phyloP scores from a whole-genome alignment of 108 stramenopile genomes.

The Fragilaria radians region DNA sequence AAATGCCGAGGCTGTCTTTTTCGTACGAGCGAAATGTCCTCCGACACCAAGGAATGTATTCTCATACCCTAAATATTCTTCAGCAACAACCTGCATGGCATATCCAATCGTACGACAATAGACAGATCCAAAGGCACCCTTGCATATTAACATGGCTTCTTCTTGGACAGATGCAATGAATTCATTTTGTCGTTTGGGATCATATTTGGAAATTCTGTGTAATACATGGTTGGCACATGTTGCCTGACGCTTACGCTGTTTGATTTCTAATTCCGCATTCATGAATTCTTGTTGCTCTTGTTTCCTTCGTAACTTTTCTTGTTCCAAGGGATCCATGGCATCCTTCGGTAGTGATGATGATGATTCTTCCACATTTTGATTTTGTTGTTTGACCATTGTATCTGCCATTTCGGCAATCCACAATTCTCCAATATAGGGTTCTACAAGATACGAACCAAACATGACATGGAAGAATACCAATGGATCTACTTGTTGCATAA shows the following conservation, averaged over 20 bases:
- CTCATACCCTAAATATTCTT: constrained; percentile 73
- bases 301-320: constrained; percentile 13
- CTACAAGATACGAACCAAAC: constrained; percentile 77
- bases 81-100: constrained; percentile 65
- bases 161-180: constrained; percentile 48
- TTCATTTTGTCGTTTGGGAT: constrained; percentile 27
- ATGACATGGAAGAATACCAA: constrained; percentile 83
- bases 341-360: no score
- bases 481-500: constrained; percentile 74
- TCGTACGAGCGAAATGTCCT: constrained; percentile 52
- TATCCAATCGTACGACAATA: constrained; percentile 75
- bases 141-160: constrained; percentile 72
- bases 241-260: constrained; percentile 71
- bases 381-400: constrained; percentile 23
- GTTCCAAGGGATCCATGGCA: background rate
- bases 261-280: constrained; percentile 52
- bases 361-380: no score
- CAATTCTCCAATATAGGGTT: constrained; percentile 82
- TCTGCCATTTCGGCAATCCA: constrained; percentile 82
- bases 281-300: constrained; percentile 14
- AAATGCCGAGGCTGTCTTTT: constrained; percentile 43
- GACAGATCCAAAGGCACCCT: constrained; percentile 63
- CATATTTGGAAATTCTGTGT: constrained; percentile 48
- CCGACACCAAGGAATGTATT: constrained; percentile 48
- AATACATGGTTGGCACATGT: constrained; percentile 59